Evolutionary conservation across 208 protist genomes (phyloP).

Genomic region (Wallacemonas collosoma): DNA sequence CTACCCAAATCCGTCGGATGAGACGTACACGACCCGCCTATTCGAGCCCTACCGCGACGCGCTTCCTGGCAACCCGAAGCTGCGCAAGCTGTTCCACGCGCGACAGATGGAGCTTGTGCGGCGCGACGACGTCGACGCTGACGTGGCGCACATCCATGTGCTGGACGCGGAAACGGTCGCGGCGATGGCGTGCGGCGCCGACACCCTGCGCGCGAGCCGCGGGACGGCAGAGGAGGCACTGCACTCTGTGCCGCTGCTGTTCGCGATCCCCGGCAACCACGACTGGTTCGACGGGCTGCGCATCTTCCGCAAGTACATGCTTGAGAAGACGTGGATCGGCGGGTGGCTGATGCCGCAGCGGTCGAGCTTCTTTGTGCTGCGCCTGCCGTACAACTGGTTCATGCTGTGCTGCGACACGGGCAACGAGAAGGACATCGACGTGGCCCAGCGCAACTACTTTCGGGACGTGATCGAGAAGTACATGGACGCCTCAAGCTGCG

Average conservation of each 20-base stretch:
- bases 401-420: slow-evolving; percentile 83
- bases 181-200: slow-evolving; percentile 28
- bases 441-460: slow-evolving; percentile 86
- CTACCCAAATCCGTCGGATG: slow-evolving; percentile 75
- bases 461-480: slow-evolving; percentile 65
- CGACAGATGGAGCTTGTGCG: slow-evolving; percentile 48
- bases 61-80: slow-evolving; percentile 38
- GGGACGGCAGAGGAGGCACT: slow-evolving; percentile 53
- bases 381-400: slow-evolving; percentile 86
- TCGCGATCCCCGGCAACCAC: slow-evolving; percentile 88
- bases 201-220: slow-evolving; percentile 25
- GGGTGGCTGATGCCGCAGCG: slow-evolving; percentile 89
- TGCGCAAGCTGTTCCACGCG: slow-evolving; percentile 53
- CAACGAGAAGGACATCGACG: slow-evolving; percentile 76
- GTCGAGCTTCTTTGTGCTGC: slow-evolving; percentile 79
- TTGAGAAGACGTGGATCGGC: slow-evolving; percentile 70
- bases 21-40: slow-evolving; percentile 77
- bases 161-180: slow-evolving; percentile 51
- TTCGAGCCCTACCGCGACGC: slow-evolving; percentile 75
- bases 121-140: slow-evolving; percentile 39
- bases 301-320: slow-evolving; percentile 79
- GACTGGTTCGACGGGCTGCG: slow-evolving; percentile 90
- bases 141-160: slow-evolving; percentile 61
- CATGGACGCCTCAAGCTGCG: slow-evolving; percentile 38
- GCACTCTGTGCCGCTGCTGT: slow-evolving; percentile 68